Evolutionary conservation across 371 early-diverging fungal genomes (phyloP).

Genomic region (Rhizopus microsporus): DNA sequence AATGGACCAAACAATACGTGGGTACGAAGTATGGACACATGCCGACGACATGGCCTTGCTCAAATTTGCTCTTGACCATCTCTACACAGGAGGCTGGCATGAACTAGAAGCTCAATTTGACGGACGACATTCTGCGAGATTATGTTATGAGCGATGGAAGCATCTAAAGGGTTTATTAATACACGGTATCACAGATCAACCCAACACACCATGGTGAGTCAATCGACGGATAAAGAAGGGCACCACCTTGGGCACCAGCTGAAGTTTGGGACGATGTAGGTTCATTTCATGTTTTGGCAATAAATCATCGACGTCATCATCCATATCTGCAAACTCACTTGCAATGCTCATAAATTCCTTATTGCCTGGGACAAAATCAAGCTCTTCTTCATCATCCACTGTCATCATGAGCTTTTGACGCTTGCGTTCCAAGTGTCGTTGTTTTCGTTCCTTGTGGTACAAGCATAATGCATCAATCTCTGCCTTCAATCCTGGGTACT

Average conservation of each 20-base stretch:
- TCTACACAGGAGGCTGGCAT: slow-evolving; percentile 29
- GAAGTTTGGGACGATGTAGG: background rate
- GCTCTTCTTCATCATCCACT: slow-evolving; percentile 18
- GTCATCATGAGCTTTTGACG: slow-evolving; percentile 37
- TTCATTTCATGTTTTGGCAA: slow-evolving; percentile 3
- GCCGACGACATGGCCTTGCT: slow-evolving; percentile 28
- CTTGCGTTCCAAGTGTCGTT: slow-evolving; percentile 39
- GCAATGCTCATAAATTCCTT: slow-evolving; percentile 30
- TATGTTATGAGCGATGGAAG: slow-evolving; percentile 31
- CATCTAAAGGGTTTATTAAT: slow-evolving; percentile 21
- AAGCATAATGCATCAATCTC: slow-evolving; percentile 41
- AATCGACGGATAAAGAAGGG: background rate
- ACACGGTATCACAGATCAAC: slow-evolving; percentile 20
- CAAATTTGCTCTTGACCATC: slow-evolving; percentile 22
- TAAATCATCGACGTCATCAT: slow-evolving; percentile 17
- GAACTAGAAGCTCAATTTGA: slow-evolving; percentile 25
- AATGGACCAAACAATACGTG: slow-evolving; percentile 42
- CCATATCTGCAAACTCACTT: slow-evolving; percentile 34
- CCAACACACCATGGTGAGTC: slow-evolving; percentile 19
- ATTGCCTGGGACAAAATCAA: slow-evolving; percentile 29
- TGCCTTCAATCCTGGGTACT: slow-evolving; percentile 27
- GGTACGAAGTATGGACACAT: slow-evolving; percentile 41
- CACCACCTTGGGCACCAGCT: background rate
- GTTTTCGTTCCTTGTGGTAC: slow-evolving; percentile 35
- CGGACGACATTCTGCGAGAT: slow-evolving; percentile 28